Evolutionary conservation across 2,329 filamentous ascomycete species (phyloP).

Genomic region (Curvularia hawaiiensis): DNA sequence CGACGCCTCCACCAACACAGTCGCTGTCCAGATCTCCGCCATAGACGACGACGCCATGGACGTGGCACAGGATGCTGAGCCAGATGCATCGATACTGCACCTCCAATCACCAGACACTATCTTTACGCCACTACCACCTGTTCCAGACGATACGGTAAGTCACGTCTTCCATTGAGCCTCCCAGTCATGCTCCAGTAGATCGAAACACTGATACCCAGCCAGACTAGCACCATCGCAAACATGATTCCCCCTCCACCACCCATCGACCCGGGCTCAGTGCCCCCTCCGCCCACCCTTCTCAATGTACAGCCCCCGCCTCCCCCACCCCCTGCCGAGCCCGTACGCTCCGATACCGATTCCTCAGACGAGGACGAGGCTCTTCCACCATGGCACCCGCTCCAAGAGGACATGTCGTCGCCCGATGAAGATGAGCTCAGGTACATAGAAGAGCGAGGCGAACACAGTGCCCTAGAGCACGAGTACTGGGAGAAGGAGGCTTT

Average conservation of each 20-base stretch:
- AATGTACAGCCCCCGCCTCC: conserved; percentile 38
- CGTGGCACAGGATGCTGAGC: conserved; percentile 42
- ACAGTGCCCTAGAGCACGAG: conserved; percentile 62
- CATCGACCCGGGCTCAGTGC: conserved; percentile 21
- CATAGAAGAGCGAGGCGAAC: conserved; percentile 57
- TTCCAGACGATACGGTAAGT: conserved; percentile 26
- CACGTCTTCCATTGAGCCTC: background rate
- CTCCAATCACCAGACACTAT: conserved; percentile 22
- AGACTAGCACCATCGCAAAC: conserved; percentile 22
- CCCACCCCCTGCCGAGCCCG: conserved; percentile 38
- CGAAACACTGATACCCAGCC: conserved; percentile 5
- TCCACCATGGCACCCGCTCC: conserved; percentile 58
- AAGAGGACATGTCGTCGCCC: conserved; percentile 61
- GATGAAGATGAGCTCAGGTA: conserved; percentile 64
- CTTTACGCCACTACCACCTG: conserved; percentile 23
- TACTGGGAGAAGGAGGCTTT: conserved; percentile 65
- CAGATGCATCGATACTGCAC: conserved; percentile 31
- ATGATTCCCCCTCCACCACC: conserved; percentile 32
- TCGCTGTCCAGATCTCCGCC: conserved; percentile 38
- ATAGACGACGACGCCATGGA: conserved; percentile 49
- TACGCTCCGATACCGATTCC: conserved; percentile 40
- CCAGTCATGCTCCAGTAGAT: background rate
- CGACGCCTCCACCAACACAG: conserved; percentile 19
- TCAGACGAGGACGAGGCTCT: conserved; percentile 46
- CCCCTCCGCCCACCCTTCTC: conserved; percentile 24